Evolutionary conservation across 2,329 filamentous ascomycete species (phyloP), one percentile per base, ranked within the genome.

Genomic region (Colletotrichum orchidophilum): DNA sequence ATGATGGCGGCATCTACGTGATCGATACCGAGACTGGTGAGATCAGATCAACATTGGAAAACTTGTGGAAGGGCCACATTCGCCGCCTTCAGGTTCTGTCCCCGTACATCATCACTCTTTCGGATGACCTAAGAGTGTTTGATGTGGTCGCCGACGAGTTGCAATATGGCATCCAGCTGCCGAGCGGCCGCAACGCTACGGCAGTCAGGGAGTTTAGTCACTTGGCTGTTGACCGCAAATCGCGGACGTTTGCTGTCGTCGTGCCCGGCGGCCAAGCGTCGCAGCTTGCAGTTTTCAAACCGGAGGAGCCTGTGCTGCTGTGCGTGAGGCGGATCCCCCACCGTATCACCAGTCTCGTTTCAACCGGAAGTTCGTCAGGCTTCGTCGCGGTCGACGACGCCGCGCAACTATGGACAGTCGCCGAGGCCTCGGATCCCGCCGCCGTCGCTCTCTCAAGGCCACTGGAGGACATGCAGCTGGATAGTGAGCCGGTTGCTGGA

Each of bases 111-210:
- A 85, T 98, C 68, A 87, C 93, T 55, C 83, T 97, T 1, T 94
- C 94, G 0, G 87, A 92, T 53, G 88, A 90, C 31, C 86, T 98
- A 9, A 86, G 90, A 50, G 91, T 97, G 42, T 97, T 94, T 85
- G 93, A 99, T 79, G 87, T 97, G 12, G 93, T 98, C 8, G 87
- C 91, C 61, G 93, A 97, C 76, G 88, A 92, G 75, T 86, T 95
- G 57, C 87, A 89, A 42, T 94, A 92, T 77, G 90, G 89, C 59
- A 85, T 93, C 61, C 83, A 87, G 29, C 82, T 95, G 15, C 85
- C 81, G 49, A 80, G 84, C 61, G 77, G 80, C 11, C 75, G 80
- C n/a, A 70, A 70, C 18, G 78, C 78, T 24, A 77, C 81, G 68
- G 57, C 58, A 27, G 64, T 61, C 5, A 79, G 80, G 60, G 70